Evolutionary conservation across 345 rosid genomes (phyloP).

Genomic region (Euphorbia tirucalli): DNA sequence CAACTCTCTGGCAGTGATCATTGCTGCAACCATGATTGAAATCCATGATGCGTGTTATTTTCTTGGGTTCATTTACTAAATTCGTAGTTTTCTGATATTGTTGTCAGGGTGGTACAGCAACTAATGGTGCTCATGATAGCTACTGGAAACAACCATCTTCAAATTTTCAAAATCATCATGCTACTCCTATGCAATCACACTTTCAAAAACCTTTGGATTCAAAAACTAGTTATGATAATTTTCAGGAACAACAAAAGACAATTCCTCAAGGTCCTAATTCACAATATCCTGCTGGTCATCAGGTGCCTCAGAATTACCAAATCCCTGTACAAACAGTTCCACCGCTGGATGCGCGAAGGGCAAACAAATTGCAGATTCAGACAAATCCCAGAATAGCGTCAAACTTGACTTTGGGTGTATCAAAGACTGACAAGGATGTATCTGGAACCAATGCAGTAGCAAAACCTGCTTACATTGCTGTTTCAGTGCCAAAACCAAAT

Average conservation of each 20-base stretch:
- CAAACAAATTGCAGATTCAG: conserved; percentile 85
- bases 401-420: conserved; percentile 66
- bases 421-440: conserved; percentile 66
- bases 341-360: conserved; percentile 57
- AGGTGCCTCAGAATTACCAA: conserved; percentile 53
- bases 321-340: conserved; percentile 46
- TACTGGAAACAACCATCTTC: conserved; percentile 67
- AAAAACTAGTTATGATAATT: conserved; percentile 55
- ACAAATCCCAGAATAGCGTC: conserved; percentile 98
- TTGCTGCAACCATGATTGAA: neutral
- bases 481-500: conserved; percentile 63
- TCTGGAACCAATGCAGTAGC: conserved; percentile 36
- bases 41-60: neutral
- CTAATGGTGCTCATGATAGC: conserved; percentile 58
- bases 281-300: conserved; percentile 51
- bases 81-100: conserved; percentile 24
- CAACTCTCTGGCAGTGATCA: neutral
- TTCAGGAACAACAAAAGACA: conserved; percentile 67
- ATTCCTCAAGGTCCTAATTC: conserved; percentile 58
- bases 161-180: conserved; percentile 58
- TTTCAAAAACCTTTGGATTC: conserved; percentile 60
- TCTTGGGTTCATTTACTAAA: conserved; percentile 1
- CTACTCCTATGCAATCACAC: conserved; percentile 52
- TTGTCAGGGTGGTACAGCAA: conserved; percentile 62
- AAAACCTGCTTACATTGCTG: conserved; percentile 84